Evolutionary conservation across 1,284 basidiomycete genomes (phyloP), one percentile per base, ranked within the genome.

Genomic region (Cutaneotrichosporon cyanovorans): DNA sequence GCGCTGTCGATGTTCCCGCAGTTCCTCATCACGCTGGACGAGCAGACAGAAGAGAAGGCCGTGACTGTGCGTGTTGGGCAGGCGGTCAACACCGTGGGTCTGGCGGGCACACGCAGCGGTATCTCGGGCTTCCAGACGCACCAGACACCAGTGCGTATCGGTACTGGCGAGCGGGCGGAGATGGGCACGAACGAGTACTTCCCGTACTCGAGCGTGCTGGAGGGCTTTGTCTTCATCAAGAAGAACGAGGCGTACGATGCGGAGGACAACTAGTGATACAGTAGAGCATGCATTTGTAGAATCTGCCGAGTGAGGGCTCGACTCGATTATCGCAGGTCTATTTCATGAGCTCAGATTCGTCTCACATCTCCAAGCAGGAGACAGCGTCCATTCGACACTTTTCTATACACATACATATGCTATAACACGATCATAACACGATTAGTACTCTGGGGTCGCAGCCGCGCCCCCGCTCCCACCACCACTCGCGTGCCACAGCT

Each of bases 121-220:
- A 72, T 63, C 39, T 66, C 65, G 52, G 62, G 55, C 31, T 95
- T 95, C 84, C 90, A 96, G 73, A 98, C 95, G 21, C 90, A 97
- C 72, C 84, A 87, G 59, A 91, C 92, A 37, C 95, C 95, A 0
- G 93, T 98, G 39, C 82, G 95, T 40, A 74, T 98, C 46, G 92
- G 87, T 3, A 93, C 90, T 46, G 87, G 83, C 14, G 93, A 98
- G 66, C 78, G 95, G 38, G 91, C 88, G 4, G 95, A 98, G 73
- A 73, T 98, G 58, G 95, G 88, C 15, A 97, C 92, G 23, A 95
- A 97, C 69, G 93, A 98, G 74, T 97, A 79, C 71, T 87, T 97
- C 62, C 84, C 90, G 9, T 99, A 87, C 69, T 79, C 83, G 40
- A 81, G 83, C 59, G 86, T 90, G 31, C 76, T 95, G 42, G 92